Conservation (phyloP, 768 basidiomycete genomes). For the Termitomyces sp. region DNA sequence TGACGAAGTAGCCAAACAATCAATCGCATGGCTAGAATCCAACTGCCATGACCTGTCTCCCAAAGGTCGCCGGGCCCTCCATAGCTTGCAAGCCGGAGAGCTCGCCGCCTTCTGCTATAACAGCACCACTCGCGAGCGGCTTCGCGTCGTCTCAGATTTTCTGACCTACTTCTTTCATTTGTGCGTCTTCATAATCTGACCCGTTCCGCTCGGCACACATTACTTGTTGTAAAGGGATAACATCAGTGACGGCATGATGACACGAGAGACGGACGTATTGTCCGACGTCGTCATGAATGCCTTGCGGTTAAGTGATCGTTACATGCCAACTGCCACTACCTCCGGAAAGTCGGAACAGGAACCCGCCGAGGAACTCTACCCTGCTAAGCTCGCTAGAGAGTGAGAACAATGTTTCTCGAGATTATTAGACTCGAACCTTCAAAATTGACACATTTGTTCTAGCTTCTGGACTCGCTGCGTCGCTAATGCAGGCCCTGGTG, state of each 20-base stretch:
- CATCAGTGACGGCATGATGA: slow-evolving; percentile 76
- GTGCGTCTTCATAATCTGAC: slow-evolving; percentile 23
- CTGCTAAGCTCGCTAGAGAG: slow-evolving; percentile 67
- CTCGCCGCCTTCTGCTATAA: slow-evolving; percentile 64
- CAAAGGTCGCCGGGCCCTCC: slow-evolving; percentile 41
- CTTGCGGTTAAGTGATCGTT: slow-evolving; percentile 49
- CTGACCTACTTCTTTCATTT: slow-evolving; percentile 57
- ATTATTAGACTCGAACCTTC: background rate
- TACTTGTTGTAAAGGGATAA: slow-evolving; percentile 42
- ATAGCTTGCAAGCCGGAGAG: slow-evolving; percentile 59
- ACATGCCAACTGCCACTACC: slow-evolving; percentile 40
- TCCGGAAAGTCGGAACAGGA: slow-evolving; percentile 28
- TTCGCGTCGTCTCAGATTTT: slow-evolving; percentile 64
- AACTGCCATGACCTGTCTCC: slow-evolving; percentile 38
- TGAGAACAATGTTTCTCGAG: slow-evolving; percentile 28
- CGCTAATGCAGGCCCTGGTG: slow-evolving; percentile 46
- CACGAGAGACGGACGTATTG: slow-evolving; percentile 49
- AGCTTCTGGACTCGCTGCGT: slow-evolving; percentile 71
- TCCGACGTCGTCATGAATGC: slow-evolving; percentile 69
- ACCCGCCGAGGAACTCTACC: slow-evolving; percentile 37
- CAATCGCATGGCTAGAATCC: slow-evolving; percentile 45
- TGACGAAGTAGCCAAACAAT: slow-evolving; percentile 39
- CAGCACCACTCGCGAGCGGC: slow-evolving; percentile 45
- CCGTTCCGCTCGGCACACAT: slow-evolving; percentile 2
- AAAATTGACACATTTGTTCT: slow-evolving; percentile 5